Evolutionary conservation across 75 land plant species (phyloP), one percentile per base, ranked within the genome.

Genomic region (Cunninghamia lanceolata): DNA sequence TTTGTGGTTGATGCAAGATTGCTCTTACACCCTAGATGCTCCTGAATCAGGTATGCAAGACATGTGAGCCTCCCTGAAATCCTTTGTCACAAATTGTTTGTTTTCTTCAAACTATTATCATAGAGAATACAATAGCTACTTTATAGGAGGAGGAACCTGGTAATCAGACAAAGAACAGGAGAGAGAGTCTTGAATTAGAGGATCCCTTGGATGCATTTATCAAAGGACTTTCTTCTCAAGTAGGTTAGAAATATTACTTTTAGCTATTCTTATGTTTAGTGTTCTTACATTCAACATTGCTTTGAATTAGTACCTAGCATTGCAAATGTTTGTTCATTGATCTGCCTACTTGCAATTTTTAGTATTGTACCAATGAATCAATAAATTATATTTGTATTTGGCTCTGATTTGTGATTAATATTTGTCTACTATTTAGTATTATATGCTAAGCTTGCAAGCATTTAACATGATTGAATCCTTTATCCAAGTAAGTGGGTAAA

Each of bases 201-300:
- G 99, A 96, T 90, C 94, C 92, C 74, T 93, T 98, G 84, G 99
- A 98, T 93, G 96, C 97, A 13, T 98, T 87, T 87, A 98, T 98
- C 99, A 88, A 92, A 83, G 92, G 89, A 34, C 89, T 98, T 75
- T 98, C 99, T 54, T 89, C 96, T 76, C 93, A 94, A 86, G 86
- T 98, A 86, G 99, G 99, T 98, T 36, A 79, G 93, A 45, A 25
- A 16, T 19, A n/a, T 34, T 85, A 35, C 43, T 13, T 25, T 36
- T 25, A 14, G 38, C 36, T 45, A 77, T 77, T 19, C 39, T 16
- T 19, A 38, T 28, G 35, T 59, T 85, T 84, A 35, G 10, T 79
- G 56, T 21, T 19, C 10, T 50, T 17, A 6, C 35, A 59, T 45
- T 43, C 84, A 13, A 83, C 21, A 83, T 43, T 47, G 46, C 36